A percentile compares a stretch with the other conserved stretches of the same genome.
phyloP scores from a whole-genome alignment of 2,329 filamentous ascomycete genomes.

The Arthrobotrys megalospora region DNA sequence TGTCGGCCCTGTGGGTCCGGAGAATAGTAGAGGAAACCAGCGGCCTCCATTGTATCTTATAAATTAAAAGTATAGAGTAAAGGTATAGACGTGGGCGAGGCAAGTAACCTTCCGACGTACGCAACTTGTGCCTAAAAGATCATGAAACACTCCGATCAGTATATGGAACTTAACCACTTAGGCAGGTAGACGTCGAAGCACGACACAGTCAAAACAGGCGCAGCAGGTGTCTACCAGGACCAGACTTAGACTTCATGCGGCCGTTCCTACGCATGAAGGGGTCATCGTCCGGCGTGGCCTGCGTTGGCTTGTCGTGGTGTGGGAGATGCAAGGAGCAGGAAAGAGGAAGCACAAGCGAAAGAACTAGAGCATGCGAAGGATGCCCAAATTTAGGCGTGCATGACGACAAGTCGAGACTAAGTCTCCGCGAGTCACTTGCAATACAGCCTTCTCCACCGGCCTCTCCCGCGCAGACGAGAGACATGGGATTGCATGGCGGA shows the following conservation, averaged over 20 bases:
- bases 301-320: constrained; percentile 38
- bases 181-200: constrained; percentile 57
- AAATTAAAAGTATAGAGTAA: constrained; percentile 51
- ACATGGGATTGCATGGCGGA: constrained; percentile 51
- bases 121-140: constrained; percentile 59
- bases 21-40: constrained; percentile 65
- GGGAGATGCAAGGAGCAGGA: constrained; percentile 46
- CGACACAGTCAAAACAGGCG: constrained; percentile 44
- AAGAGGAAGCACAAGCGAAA: constrained; percentile 60
- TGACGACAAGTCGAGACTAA: constrained; percentile 55
- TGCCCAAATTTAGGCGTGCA: constrained; percentile 59
- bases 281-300: constrained; percentile 36
- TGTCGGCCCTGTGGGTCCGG: constrained; percentile 64
- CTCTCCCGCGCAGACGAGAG: constrained; percentile 58
- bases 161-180: constrained; percentile 57
- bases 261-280: constrained; percentile 48
- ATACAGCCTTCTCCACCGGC: constrained; percentile 47
- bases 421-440: constrained; percentile 38
- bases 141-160: constrained; percentile 61
- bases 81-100: constrained; percentile 33
- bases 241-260: constrained; percentile 54
- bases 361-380: constrained; percentile 47
- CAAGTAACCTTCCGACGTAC: constrained; percentile 53
- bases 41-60: constrained; percentile 59
- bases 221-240: constrained; percentile 33